Evolutionary conservation across 495 filamentous ascomycete species (phyloP).

Genomic region (Aspergillus asperescens): DNA sequence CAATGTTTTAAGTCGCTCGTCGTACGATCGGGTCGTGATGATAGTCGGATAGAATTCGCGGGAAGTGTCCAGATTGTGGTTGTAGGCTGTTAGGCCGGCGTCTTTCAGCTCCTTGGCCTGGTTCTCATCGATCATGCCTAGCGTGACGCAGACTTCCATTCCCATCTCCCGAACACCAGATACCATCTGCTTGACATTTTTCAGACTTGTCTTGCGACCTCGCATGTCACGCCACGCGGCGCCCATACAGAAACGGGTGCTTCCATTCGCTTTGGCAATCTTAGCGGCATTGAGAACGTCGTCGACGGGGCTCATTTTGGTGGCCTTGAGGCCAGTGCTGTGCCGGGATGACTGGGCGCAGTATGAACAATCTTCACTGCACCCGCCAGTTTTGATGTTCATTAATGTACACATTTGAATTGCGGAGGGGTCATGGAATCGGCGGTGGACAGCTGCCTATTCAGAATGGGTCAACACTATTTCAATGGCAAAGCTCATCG

Average conservation of each 20-base stretch:
- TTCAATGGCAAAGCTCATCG: neutral
- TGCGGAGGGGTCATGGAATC: slow-evolving; percentile 70
- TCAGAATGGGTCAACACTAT: neutral
- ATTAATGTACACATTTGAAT: slow-evolving; percentile 88
- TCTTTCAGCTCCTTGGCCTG: slow-evolving; percentile 74
- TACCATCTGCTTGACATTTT: slow-evolving; percentile 78
- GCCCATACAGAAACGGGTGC: slow-evolving; percentile 87
- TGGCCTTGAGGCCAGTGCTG: slow-evolving; percentile 69
- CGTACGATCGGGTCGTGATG: slow-evolving; percentile 76
- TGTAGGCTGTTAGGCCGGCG: slow-evolving; percentile 83
- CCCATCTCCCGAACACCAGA: slow-evolving; percentile 68
- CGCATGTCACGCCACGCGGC: slow-evolving; percentile 90
- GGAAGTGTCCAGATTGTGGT: slow-evolving; percentile 86
- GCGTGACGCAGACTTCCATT: slow-evolving; percentile 83
- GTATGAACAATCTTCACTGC: slow-evolving; percentile 82
- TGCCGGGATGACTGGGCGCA: slow-evolving; percentile 82
- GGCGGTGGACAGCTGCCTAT: slow-evolving; percentile 67
- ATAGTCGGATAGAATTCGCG: slow-evolving; percentile 76
- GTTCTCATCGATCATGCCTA: slow-evolving; percentile 76
- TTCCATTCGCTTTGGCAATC: slow-evolving; percentile 71
- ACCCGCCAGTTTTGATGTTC: slow-evolving; percentile 94
- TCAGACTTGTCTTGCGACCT: slow-evolving; percentile 70
- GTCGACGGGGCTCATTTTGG: slow-evolving; percentile 69
- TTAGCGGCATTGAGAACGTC: slow-evolving; percentile 69
- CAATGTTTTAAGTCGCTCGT: slow-evolving; percentile 73